Percentiles rank a stretch among this genome's conserved stretches.
Evolutionary conservation across 192 early-diverging fungal genomes (phyloP).

Genomic region (Podila minutissima): DNA sequence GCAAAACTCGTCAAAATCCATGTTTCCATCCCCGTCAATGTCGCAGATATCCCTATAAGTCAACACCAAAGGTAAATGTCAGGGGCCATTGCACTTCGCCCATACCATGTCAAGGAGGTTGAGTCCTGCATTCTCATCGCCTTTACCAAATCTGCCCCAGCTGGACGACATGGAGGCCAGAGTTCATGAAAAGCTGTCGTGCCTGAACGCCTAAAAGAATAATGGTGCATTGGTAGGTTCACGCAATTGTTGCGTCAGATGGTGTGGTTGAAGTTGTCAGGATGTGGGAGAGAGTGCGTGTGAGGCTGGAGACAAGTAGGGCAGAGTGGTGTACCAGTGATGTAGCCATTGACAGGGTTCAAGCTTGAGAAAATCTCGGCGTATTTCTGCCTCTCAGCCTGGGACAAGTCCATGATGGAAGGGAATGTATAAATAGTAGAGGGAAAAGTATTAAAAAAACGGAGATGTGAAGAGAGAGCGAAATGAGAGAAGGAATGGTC

Average conservation of each 20-base stretch:
- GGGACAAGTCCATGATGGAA: constrained; percentile 52
- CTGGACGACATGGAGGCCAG: constrained; percentile 29
- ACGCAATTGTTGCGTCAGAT: neutral
- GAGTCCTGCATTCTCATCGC: too few species aligned
- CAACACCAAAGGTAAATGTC: neutral
- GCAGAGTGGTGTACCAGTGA: constrained; percentile 51
- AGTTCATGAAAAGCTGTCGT: constrained; percentile 48
- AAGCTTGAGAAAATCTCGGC: constrained; percentile 63
- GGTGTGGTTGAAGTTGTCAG: neutral
- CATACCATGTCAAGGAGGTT: too few species aligned
- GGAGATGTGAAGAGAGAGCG: constrained; percentile 1
- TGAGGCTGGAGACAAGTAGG: neutral
- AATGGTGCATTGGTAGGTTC: neutral
- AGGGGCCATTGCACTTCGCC: too few species aligned
- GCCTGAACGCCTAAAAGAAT: constrained; percentile 28
- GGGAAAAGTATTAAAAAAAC: too few species aligned
- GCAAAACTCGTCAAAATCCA: constrained; percentile 88
- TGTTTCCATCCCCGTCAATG: constrained; percentile 83
- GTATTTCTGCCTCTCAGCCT: constrained; percentile 61
- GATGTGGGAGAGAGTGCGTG: neutral
- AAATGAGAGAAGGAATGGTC: neutral
- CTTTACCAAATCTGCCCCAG: constrained; percentile 49
- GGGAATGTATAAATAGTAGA: neutral
- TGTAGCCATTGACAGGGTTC: constrained; percentile 60
- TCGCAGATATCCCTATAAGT: constrained; percentile 75